phyloP scores from a whole-genome alignment of 805 yeast genomes.

The Kuraishia cidri region DNA sequence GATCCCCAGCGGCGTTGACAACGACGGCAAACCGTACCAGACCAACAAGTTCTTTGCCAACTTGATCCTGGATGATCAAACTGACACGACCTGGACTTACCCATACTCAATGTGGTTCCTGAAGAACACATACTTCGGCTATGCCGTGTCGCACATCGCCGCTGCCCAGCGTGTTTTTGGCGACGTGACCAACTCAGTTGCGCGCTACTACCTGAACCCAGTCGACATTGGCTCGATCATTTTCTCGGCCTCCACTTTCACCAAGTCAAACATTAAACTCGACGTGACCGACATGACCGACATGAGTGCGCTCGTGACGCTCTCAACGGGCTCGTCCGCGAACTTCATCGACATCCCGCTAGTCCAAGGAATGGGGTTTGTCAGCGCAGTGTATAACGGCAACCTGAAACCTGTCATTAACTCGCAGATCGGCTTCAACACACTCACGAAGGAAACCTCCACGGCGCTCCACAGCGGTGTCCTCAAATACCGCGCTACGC shows the following conservation, averaged over 20 bases:
- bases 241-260: constrained; percentile 43
- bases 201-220: constrained; percentile 20
- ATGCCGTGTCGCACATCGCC: background rate
- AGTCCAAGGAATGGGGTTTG: constrained; percentile 55
- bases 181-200: background rate
- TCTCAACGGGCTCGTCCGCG: constrained; percentile 19
- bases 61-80: constrained; percentile 45
- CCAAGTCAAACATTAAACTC: constrained; percentile 25
- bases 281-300: constrained; percentile 35
- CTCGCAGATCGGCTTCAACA: constrained; percentile 34
- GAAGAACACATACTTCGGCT: background rate
- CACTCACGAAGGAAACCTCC: constrained; percentile 25
- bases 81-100: constrained; percentile 47
- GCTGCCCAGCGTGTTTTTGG: background rate
- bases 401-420: constrained; percentile 32
- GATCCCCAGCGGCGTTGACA: constrained; percentile 37
- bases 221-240: constrained; percentile 43
- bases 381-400: constrained; percentile 42
- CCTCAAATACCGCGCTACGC: constrained; percentile 27
- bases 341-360: constrained; percentile 38
- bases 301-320: constrained; percentile 40
- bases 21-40: constrained; percentile 36
- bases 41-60: constrained; percentile 77
- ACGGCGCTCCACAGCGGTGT: constrained; percentile 16
- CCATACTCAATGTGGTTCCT: constrained; percentile 33